Base-by-base conservation (phyloP, 192 early-diverging fungal genomes). In the Gonapodya prolifera region DNA sequence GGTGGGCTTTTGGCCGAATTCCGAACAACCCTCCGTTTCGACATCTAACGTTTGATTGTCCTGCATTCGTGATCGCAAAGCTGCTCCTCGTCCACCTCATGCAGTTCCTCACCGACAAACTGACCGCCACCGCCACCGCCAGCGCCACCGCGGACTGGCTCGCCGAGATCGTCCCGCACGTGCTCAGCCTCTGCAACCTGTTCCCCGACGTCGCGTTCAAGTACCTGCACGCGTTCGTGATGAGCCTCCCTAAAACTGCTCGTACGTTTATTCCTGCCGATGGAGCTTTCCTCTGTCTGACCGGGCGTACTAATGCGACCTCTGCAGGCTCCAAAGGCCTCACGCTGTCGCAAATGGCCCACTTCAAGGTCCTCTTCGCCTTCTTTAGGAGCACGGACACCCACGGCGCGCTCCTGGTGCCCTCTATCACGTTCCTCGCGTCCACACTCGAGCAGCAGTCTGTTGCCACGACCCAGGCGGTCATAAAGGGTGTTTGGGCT, bases 31-130 rank as follows among this genome's bases (percentile, higher is more conserved):
- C n/a, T n/a, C n/a, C n/a, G n/a, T n/a, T n/a, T n/a, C n/a, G n/a
- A n/a, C n/a, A n/a, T n/a, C n/a, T n/a, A n/a, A n/a, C n/a, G n/a
- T n/a, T n/a, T n/a, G n/a, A n/a, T n/a, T n/a, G n/a, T n/a, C n/a
- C n/a, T n/a, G n/a, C n/a, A n/a, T n/a, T n/a, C n/a, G n/a, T n/a
- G n/a, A n/a, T 34, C 13, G 8, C 2, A 61, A 77, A n/a, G n/a
- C 32, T 80, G 35, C 69, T 83, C 23, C 45, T 61, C 8, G 45
- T 61, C 8, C 45, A 61, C 45, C 45, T 61, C 45, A 61, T 61
- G 45, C 45, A 61, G 45, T 61, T 16, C 23, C 45, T 61, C 45
- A 23, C 8, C 8, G 45, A 61, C 45, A 61, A 23, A 23, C 23
- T 61, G 45, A 61, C 45, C 23, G n/a, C n/a, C n/a, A n/a, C n/a